Base-by-base conservation (phyloP, 139 green algal species). In the Volvox africanus region DNA sequence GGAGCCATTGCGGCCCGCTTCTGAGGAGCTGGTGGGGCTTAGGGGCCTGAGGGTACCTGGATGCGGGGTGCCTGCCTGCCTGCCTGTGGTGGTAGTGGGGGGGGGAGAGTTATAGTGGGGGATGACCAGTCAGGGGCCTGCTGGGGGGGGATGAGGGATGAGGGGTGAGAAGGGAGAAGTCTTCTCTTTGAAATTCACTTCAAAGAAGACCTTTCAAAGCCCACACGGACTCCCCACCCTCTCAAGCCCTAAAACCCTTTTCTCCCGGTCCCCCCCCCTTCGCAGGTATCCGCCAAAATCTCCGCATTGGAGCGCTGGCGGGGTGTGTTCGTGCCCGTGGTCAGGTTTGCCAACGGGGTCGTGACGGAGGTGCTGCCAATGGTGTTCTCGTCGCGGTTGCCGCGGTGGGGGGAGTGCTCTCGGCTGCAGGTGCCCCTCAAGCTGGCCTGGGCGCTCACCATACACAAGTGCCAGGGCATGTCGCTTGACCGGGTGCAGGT, bases 391-490 rank as follows among this genome's bases (percentile, higher is more conserved):
- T 44, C 89, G 3, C 83, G 92, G 28, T 86, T 97, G 35, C 80
- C 91, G 0, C 33, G 84, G 16, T 71, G 84, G 33, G 95, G 95
- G 33, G 61, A 30, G 1, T 95, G 92, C 93, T 89, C 35, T 12
- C 92, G 95, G 26, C 68, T 95, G 9, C 95, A 97, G 93, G 61
- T 97, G 19, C 97, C 97, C 0, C 93, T 98, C 75, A 97, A 96
- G 93, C 94, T 98, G 36, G 96, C 95, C 2, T 98, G 95, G 95
- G 96, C 97, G 0, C 77, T 98, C 68, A 97, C 96, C 32, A 95
- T 98, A n/a, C 96, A 97, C 94, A 97, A 97, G 89, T 95, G 93
- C 85, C 95, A 96, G 76, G 97, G 97, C 44, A 94, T 98, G 92
- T 96, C 95, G 0, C 92, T 98, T 50, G 96, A 98, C 91, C 50